Base-by-base conservation (phyloP, 1,284 basidiomycete genomes). In the Boletus semigastroideus region DNA sequence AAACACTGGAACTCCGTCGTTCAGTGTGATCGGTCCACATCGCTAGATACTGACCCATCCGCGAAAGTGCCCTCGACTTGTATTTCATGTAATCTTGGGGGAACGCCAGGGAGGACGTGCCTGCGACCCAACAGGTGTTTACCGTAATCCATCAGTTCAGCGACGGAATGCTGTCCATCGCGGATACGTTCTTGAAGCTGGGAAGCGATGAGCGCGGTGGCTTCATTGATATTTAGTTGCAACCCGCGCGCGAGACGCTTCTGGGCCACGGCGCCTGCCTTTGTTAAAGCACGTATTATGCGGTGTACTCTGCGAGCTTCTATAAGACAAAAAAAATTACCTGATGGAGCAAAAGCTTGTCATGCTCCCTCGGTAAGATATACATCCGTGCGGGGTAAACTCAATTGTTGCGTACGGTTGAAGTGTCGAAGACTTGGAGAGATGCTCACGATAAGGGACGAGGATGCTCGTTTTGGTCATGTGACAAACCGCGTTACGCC, bases 151-250 rank as follows among this genome's bases (percentile, higher is more conserved):
- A 98, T 98, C 19, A 99, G 75, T 58, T 97, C 82, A 1, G 92
- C 82, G 3, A 99, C 95, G 1, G 83, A 84, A 63, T 94, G 81
- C n/a, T 74, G 70, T 5, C 95, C 96, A 87, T 98, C 95, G n/a
- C 96, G 81, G 60, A 97, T 96, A 44, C 86, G 83, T 70, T 98
- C 97, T 54, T 98, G 96, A 17, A 99, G 81, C 59, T 95, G 92
- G 17, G 83, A 84, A 1, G 92, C 87, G 59, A 99, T 94, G 28
- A 99, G 82, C 1, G 93, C 94, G 13, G 87, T 84, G 0, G 94
- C 87, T 72, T 99, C 97, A 10, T 90, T 82, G 57, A 85, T 75
- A 73, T 98, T 99, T 46, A 99, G 81, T 38, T 80, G 78, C 30
- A 96, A 69, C 10, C 96, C 97, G 20, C 96, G 82, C 6, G 96